These are phyloP conservation scores for Neonectria neomacrospora DNA, from an alignment of 2,329 filamentous ascomycete genomes.

Conservation along the genomic window DNA sequence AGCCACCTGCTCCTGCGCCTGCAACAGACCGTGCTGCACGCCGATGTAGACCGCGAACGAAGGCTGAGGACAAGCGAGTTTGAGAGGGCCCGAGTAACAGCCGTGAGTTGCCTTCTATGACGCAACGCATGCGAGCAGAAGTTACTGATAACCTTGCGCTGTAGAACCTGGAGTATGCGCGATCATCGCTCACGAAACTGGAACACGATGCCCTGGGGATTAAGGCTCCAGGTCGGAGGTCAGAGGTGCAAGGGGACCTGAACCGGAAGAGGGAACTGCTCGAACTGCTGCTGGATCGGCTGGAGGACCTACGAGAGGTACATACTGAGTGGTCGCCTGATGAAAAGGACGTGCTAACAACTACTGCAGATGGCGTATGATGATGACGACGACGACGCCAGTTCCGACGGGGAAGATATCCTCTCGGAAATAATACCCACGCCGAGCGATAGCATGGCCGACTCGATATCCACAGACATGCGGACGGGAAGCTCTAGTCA, in stretches of 20 bases:
- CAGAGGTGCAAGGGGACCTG: conserved; percentile 72
- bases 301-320: conserved; percentile 76
- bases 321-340: neutral
- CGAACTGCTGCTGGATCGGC: conserved; percentile 71
- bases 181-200: conserved; percentile 73
- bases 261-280: conserved; percentile 72
- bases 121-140: neutral
- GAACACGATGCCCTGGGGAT: conserved; percentile 74
- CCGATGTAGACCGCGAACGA: conserved; percentile 68
- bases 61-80: conserved; percentile 70
- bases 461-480: conserved; percentile 50
- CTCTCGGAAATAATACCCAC: conserved; percentile 65
- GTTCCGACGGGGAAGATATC: conserved; percentile 67
- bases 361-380: conserved; percentile 47
- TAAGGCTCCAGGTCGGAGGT: conserved; percentile 67
- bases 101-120: conserved; percentile 53
- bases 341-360: conserved; percentile 23
- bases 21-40: conserved; percentile 71
- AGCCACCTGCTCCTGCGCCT: conserved; percentile 73
- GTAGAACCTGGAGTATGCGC: conserved; percentile 79
- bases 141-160: conserved; percentile 14
- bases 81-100: conserved; percentile 63
- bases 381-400: conserved; percentile 52
- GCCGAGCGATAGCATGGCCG: conserved; percentile 62
- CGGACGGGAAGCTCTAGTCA: conserved; percentile 35